Evolutionary conservation across 192 early-diverging fungal genomes (phyloP), one percentile per base, ranked within the genome.

Genomic region (Coemansia sp.): DNA sequence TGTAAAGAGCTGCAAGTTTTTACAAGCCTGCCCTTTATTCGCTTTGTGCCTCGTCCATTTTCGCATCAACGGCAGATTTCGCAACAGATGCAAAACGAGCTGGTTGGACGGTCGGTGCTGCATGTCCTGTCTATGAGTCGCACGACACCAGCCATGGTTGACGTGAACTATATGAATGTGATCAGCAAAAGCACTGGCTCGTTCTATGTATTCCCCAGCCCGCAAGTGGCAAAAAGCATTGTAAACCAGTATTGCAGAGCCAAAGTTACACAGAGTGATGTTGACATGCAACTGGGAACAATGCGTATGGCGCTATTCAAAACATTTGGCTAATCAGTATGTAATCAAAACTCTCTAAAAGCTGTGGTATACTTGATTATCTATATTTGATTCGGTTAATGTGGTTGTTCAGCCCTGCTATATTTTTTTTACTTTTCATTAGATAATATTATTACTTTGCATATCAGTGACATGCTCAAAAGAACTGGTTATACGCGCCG

Each of bases 21-120:
- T n/a, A n/a, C 24, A 4, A 22, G 14, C 14, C 24, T 1, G 33
- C 35, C 42, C 9, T 44, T 44, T n/a, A 15, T 26, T n/a, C 34
- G 45, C 10, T 60, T 53, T 41, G 33, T 34, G 26, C 51, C 51
- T 6, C 15, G 40, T n/a, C 46, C 51, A 32, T 61, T 61, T 61
- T 20, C 50, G 13, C 15, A 27, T 4, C 15, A 26, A 29, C 3
- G 24, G 1, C 4, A n/a, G n/a, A n/a, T 17, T 15, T 20, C 26
- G 25, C 4, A 23, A 9, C 34, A 46, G 1, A 17, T 4, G 4
- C 18, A 14, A 17, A 25, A 20, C 13, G 25, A 36, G 4, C 2
- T 13, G 4, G 13, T 46, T 46, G 32, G 27, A 4, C 29, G 28
- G 42, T 36, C 44, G 10, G 42, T 46, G 24, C n/a, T 55, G 6